Evolutionary conservation across 2,329 filamentous ascomycete genomes (phyloP).

Genomic region (Penicillium fuscoglaucum): DNA sequence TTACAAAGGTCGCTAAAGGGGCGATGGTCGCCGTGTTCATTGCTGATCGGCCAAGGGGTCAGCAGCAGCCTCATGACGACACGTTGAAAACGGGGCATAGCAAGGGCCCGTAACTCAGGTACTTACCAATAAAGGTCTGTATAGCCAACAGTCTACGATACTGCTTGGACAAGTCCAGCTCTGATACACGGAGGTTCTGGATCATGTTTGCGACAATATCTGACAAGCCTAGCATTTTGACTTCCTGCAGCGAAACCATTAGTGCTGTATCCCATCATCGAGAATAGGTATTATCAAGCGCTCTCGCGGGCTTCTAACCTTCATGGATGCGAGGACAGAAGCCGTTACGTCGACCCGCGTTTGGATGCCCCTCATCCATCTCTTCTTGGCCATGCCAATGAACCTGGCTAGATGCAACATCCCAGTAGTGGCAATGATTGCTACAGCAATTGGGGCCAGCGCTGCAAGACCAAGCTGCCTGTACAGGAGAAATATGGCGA

Average conservation of each 20-base stretch:
- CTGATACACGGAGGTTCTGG: not conserved
- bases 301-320: not conserved
- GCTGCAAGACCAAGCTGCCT: not conserved
- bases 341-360: not conserved
- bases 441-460: not conserved
- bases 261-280: not conserved
- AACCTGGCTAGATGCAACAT: not conserved
- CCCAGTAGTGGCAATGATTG: not conserved
- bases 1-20: not conserved
- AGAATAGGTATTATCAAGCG: not conserved
- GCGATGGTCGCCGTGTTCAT: not conserved
- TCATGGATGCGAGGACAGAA: not conserved
- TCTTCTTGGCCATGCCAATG: not conserved
- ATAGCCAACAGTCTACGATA: not conserved
- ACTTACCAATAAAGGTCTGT: not conserved
- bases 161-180: not conserved
- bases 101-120: not conserved
- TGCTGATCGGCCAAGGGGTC: not conserved
- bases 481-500: not conserved
- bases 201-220: not conserved
- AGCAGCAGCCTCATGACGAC: not conserved
- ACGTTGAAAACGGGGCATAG: not conserved
- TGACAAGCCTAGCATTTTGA: not conserved
- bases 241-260: not conserved
- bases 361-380: not conserved